Evolutionary conservation across 768 basidiomycete species (phyloP), one percentile per base, ranked within the genome.

Genomic region (Mycena albidolilacea): DNA sequence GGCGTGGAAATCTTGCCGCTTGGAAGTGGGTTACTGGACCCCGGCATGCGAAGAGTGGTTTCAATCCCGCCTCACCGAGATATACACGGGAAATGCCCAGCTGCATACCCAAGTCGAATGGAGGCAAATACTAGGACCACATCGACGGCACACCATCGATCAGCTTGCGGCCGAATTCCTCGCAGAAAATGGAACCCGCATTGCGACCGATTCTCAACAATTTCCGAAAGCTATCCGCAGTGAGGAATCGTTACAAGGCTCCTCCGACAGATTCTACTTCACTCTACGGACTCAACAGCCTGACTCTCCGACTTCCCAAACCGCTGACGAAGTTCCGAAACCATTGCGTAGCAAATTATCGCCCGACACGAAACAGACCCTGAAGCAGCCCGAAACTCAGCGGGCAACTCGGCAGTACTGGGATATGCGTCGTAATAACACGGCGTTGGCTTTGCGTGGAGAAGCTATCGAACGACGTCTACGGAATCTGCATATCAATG

Each of bases 371-470:
- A 66, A 67, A 35, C 41, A 62, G 17, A 3, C 61, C 30, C 14
- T 43, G 21, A 60, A 19, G 37, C 65, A 19, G 44, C 66, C 65
- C 38, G 60, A 67, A 14, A 21, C 50, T 48, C 71, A 72, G 43
- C 41, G 48, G 2, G 23, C 57, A 21, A 67, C 71, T 46, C 65
- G 71, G n/a, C 41, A 67, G 55, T 72, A 67, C 46, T 72, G 71
- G 71, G 71, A 72, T 41, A 35, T 23, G 23, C 71, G 71, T 48
- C 71, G 71, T 10, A 55, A 67, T 30, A 63, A 67, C 15, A 39
- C 61, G 17, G 5, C 65, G 10, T 19, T 38, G 11, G 60, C 55
- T 41, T 21, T 55, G 21, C 66, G 71, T 15, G 65, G 65, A 41
- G 41, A 46, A 5, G 55, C 43, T 2, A 67, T 72, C 11, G 71